Conservation (phyloP, 1,284 basidiomycete genomes). For the Wolfiporia cocos region DNA sequence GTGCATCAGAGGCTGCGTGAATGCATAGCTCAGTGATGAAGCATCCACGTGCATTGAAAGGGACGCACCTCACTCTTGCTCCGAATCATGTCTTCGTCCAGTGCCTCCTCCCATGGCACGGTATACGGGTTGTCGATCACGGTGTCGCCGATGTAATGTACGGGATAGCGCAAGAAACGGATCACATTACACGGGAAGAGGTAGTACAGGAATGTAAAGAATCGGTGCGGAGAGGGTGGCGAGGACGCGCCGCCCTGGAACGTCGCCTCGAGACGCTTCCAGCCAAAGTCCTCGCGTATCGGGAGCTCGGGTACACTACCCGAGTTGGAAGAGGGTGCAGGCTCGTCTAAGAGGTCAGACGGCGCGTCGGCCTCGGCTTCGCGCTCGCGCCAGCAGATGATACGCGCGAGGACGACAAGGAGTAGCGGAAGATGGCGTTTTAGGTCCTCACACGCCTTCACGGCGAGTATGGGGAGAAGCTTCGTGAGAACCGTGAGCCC, state of each 20-base stretch:
- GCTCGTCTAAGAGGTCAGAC: slow-evolving; percentile 22
- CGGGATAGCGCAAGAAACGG: slow-evolving; percentile 65
- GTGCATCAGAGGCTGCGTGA: slow-evolving; percentile 58
- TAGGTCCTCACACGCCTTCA: slow-evolving; percentile 49
- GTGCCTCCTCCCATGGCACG: slow-evolving; percentile 54
- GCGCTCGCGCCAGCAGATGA: slow-evolving; percentile 65
- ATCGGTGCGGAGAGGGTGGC: slow-evolving; percentile 51
- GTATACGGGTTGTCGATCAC: slow-evolving; percentile 49
- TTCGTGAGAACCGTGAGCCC: slow-evolving; percentile 60
- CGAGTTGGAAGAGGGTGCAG: neutral
- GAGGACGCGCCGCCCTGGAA: slow-evolving; percentile 43
- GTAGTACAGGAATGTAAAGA: slow-evolving; percentile 81
- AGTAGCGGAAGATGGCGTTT: slow-evolving; percentile 54
- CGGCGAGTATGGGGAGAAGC: slow-evolving; percentile 67
- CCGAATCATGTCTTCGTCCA: slow-evolving; percentile 70
- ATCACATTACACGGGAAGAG: slow-evolving; percentile 83
- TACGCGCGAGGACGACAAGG: slow-evolving; percentile 58
- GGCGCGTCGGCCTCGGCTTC: slow-evolving; percentile 20
- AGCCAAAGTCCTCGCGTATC: slow-evolving; percentile 48
- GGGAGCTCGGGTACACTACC: slow-evolving; percentile 32
- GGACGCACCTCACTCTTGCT: slow-evolving; percentile 54
- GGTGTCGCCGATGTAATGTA: slow-evolving; percentile 50
- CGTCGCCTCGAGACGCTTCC: slow-evolving; percentile 57
- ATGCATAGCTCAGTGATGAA: slow-evolving; percentile 6
- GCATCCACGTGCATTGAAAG: neutral